Evolutionary conservation across 495 filamentous ascomycete species (phyloP).

Genomic region (Rhypophila decipiens): DNA sequence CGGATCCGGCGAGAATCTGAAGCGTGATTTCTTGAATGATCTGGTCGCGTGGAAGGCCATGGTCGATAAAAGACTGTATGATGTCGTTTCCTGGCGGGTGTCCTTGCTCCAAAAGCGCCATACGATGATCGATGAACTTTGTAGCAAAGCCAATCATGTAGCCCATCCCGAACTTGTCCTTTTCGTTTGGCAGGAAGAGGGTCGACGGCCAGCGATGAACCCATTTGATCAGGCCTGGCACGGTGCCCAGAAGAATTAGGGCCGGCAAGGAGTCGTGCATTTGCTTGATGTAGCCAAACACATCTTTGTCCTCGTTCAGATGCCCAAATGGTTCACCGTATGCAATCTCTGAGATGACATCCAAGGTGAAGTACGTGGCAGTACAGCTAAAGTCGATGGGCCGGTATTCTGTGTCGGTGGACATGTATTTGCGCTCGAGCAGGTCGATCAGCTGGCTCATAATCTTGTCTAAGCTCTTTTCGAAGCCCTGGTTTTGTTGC

Average conservation of each 20-base stretch:
- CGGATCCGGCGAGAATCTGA: slow-evolving; percentile 62
- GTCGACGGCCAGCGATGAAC: slow-evolving; percentile 11
- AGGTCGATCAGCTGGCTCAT: slow-evolving; percentile 32
- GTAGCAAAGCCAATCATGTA: slow-evolving; percentile 7
- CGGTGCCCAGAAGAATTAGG: slow-evolving; percentile 5
- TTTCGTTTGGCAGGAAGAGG: slow-evolving; percentile 6
- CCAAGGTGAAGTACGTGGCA: slow-evolving; percentile 49
- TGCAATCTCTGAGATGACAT: slow-evolving; percentile 58
- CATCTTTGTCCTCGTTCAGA: slow-evolving; percentile 49
- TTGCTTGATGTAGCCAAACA: slow-evolving; percentile 32
- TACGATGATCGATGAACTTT: background rate
- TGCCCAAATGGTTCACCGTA: slow-evolving; percentile 60
- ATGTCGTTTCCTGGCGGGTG: slow-evolving; percentile 4
- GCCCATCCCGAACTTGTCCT: slow-evolving; percentile 14
- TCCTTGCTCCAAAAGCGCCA: background rate
- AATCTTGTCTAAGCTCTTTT: slow-evolving; percentile 17
- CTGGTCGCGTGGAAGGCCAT: background rate
- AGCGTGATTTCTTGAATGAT: slow-evolving; percentile 3
- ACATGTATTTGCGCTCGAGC: slow-evolving; percentile 41
- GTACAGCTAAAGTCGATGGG: slow-evolving; percentile 46
- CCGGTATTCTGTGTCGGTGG: slow-evolving; percentile 33
- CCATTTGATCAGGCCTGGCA: slow-evolving; percentile 5
- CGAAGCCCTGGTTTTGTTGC: slow-evolving; percentile 7
- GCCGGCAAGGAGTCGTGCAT: slow-evolving; percentile 14
- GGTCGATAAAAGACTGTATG: slow-evolving; percentile 1